These are phyloP conservation scores for Scytalidium lignicola DNA, from an alignment of 2,329 filamentous ascomycete genomes.

Conservation along the genomic window DNA sequence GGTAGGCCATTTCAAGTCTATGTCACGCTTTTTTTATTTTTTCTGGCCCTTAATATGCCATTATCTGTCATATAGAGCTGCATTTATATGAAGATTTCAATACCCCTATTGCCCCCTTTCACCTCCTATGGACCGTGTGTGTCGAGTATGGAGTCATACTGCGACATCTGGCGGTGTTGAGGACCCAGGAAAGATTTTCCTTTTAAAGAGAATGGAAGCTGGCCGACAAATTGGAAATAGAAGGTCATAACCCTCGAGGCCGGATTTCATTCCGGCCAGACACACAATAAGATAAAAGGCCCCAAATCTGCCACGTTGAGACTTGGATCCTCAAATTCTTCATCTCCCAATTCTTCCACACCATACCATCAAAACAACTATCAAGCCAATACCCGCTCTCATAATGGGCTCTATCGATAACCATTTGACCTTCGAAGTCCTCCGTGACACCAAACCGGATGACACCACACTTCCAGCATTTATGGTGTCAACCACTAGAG, in stretches of 20 bases:
- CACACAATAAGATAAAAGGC: constrained; percentile 19
- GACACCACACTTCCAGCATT: constrained; percentile 65
- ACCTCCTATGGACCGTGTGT: neutral
- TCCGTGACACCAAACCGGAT: constrained; percentile 56
- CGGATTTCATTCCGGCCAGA: constrained; percentile 25
- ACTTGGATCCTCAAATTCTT: neutral
- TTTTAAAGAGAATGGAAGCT: constrained; percentile 17
- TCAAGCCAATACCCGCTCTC: neutral
- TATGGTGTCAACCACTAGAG: constrained; percentile 71
- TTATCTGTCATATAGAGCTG: neutral
- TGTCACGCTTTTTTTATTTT: neutral
- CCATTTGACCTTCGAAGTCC: constrained; percentile 47
- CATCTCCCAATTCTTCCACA: constrained; percentile 5
- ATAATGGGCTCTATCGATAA: constrained; percentile 26
- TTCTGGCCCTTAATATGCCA: neutral
- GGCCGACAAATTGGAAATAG: constrained; percentile 3
- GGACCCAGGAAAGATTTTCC: constrained; percentile 8
- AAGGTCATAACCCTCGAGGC: constrained; percentile 16
- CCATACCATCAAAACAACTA: constrained; percentile 6
- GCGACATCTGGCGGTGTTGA: neutral
- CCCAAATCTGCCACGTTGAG: constrained; percentile 10
- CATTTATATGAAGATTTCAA: neutral
- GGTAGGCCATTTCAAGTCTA: neutral
- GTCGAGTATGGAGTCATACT: neutral
- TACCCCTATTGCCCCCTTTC: neutral